phyloP scores from a whole-genome alignment of 1,284 basidiomycete species.

The Psilocybe mexicana region DNA sequence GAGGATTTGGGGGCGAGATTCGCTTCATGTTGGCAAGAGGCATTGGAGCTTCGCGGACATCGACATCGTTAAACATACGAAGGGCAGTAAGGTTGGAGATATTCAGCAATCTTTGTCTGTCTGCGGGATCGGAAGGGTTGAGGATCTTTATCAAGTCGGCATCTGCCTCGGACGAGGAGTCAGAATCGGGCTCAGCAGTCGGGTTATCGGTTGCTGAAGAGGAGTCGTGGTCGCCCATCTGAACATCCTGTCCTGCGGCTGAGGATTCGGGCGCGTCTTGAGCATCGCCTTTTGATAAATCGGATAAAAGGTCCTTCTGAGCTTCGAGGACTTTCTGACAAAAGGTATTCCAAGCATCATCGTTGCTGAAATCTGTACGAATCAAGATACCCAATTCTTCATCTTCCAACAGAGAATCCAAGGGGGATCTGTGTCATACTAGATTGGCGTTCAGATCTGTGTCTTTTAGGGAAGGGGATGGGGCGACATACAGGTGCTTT shows the following conservation, averaged over 20 bases:
- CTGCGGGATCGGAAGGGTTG: constrained; percentile 42
- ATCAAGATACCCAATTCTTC: constrained; percentile 63
- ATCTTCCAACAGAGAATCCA: constrained; percentile 44
- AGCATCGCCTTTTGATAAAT: constrained; percentile 18
- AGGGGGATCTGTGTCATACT: constrained; percentile 26
- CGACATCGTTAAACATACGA: constrained; percentile 70
- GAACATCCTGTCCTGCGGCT: background rate
- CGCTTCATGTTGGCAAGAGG: constrained; percentile 46
- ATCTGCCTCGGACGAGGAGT: constrained; percentile 35
- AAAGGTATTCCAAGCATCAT: constrained; percentile 63
- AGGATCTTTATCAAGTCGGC: constrained; percentile 53
- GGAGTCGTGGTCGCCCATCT: constrained; percentile 2
- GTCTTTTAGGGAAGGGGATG: background rate
- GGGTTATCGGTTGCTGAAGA: constrained; percentile 18
- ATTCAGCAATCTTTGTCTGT: constrained; percentile 42
- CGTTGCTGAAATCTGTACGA: constrained; percentile 68
- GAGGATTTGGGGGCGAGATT: constrained; percentile 49
- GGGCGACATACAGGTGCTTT: constrained; percentile 3
- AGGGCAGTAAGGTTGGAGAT: constrained; percentile 67
- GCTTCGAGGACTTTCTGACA: constrained; percentile 43
- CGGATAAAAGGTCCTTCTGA: constrained; percentile 51
- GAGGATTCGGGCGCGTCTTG: background rate
- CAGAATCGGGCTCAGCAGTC: constrained; percentile 27
- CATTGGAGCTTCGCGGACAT: constrained; percentile 52
- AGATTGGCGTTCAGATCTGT: background rate